Conservation (phyloP, 805 yeast genomes). For the Blastobotrys peoriensis region DNA sequence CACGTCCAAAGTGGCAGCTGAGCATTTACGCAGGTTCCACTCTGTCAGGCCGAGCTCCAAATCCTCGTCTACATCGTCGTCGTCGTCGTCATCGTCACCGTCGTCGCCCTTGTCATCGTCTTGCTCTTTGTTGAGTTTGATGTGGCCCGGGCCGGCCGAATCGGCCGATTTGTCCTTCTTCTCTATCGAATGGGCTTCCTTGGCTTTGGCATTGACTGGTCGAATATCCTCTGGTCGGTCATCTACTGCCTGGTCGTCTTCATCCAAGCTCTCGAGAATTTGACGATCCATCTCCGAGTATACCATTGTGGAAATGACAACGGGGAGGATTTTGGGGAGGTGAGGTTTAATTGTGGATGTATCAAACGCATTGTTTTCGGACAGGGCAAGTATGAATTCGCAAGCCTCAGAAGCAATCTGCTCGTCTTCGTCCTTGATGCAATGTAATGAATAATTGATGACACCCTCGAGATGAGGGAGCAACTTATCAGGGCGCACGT, state of each 20-base stretch:
- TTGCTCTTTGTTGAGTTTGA: constrained; percentile 2
- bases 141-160: constrained; percentile 3
- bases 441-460: constrained; percentile 73
- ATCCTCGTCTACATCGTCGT: constrained; percentile 68
- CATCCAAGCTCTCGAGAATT: constrained; percentile 57
- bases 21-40: constrained; percentile 90
- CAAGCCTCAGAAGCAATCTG: constrained; percentile 87
- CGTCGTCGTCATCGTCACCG: constrained; percentile 50
- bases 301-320: constrained; percentile 73
- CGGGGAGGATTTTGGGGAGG: constrained; percentile 65
- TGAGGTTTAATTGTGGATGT: constrained; percentile 49
- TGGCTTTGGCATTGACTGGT: constrained; percentile 70
- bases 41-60: constrained; percentile 61
- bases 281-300: constrained; percentile 78
- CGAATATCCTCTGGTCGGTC: constrained; percentile 84
- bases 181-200: constrained; percentile 33
- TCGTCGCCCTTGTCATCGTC: constrained; percentile 29
- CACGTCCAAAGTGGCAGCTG: constrained; percentile 88
- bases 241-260: constrained; percentile 68
- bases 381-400: constrained; percentile 75
- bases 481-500: constrained; percentile 73
- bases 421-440: constrained; percentile 60
- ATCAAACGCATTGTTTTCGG: constrained; percentile 51
- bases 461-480: constrained; percentile 82
- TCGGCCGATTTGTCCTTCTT: neutral